A percentile compares a stretch with the other conserved stretches of the same genome.
These are phyloP conservation scores for Neonectria faginata DNA, from an alignment of 2,329 filamentous ascomycete genomes.

Conservation along the genomic window DNA sequence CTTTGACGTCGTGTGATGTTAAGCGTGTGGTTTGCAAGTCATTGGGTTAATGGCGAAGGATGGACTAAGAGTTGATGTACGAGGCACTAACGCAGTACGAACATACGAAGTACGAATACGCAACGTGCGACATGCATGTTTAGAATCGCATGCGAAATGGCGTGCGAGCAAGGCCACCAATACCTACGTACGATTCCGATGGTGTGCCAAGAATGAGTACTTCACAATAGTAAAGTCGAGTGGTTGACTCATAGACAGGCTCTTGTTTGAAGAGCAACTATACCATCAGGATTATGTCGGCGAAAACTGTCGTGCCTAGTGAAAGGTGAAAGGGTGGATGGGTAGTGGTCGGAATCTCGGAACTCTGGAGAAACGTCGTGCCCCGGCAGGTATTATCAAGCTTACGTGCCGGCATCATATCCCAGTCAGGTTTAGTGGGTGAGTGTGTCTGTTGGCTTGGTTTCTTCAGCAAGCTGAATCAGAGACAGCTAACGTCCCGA, in stretches of 20 bases:
- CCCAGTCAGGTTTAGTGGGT: background rate
- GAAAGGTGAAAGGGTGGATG: background rate
- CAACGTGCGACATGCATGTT: background rate
- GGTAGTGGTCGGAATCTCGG: background rate
- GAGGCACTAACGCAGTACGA: background rate
- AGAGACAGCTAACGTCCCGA: background rate
- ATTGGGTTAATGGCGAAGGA: background rate
- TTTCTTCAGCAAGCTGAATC: constrained; percentile 21
- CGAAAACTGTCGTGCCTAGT: background rate
- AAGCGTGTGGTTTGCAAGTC: background rate
- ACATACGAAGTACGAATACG: background rate
- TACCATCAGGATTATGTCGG: background rate
- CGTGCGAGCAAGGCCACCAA: background rate
- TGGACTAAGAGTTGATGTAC: background rate
- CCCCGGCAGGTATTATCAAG: background rate
- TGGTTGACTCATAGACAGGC: background rate
- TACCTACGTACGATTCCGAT: background rate
- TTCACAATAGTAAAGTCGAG: background rate
- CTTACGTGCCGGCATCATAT: background rate
- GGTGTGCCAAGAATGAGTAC: background rate
- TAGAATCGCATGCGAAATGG: background rate
- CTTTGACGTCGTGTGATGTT: background rate
- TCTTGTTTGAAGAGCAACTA: background rate
- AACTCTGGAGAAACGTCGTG: background rate
- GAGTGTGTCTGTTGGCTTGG: background rate